Conservation (phyloP, 2,329 filamentous ascomycete species). For the Graphilbum fragrans region DNA sequence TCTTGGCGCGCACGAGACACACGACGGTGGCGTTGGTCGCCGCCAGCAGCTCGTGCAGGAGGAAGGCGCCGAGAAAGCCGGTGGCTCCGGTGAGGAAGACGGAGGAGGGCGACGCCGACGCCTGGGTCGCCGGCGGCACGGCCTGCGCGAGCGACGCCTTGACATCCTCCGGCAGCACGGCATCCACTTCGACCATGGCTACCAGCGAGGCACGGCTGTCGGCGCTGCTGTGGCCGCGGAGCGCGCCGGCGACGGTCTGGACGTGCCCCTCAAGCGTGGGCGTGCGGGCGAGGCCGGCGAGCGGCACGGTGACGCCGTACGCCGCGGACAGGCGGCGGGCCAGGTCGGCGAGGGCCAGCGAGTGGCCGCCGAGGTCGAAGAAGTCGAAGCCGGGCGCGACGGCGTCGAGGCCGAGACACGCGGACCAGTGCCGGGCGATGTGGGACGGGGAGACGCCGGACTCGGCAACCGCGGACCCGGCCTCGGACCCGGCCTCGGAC, state of each 20-base stretch:
- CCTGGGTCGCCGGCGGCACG: too few relatives aligned
- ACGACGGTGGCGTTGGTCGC: constrained; percentile 57
- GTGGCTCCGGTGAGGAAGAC: constrained; percentile 65
- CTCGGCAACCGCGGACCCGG: constrained; percentile 22
- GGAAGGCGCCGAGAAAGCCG: constrained; percentile 64
- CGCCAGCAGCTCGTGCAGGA: constrained; percentile 57
- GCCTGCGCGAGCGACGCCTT: constrained; percentile 35
- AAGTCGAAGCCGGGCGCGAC: constrained; percentile 65
- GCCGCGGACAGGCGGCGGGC: constrained; percentile 56
- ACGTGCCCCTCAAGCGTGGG: constrained; percentile 63
- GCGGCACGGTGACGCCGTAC: constrained; percentile 62
- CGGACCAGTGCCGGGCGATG: constrained; percentile 61
- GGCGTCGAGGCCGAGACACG: constrained; percentile 53
- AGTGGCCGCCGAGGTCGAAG: constrained; percentile 73
- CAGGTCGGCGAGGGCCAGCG: constrained; percentile 63
- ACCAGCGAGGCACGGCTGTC: constrained; percentile 22
- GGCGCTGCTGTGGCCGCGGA: constrained; percentile 55
- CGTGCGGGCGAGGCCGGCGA: constrained; percentile 57
- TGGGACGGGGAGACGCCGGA: constrained; percentile 55
- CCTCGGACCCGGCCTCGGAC: constrained; percentile 23
- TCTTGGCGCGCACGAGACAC: constrained; percentile 54
- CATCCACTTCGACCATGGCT: constrained; percentile 22
- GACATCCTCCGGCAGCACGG: constrained; percentile 55
- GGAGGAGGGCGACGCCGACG: constrained; percentile 17
- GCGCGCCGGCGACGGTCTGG: constrained; percentile 56